phyloP scores from a whole-genome alignment of 2,329 filamentous ascomycete species.

The Alternaria viburni region DNA sequence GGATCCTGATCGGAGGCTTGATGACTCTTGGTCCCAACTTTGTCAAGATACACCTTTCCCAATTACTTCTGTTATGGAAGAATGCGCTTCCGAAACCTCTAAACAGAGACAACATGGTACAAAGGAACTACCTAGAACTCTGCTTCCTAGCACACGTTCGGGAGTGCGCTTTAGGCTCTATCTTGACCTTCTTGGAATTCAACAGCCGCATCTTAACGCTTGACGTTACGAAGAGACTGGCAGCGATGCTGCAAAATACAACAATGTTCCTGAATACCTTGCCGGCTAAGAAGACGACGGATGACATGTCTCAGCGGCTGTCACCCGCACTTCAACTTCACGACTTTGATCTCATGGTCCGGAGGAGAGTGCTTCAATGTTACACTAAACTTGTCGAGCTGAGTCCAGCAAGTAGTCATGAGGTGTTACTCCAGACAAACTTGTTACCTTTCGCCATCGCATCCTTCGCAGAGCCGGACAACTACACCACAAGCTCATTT shows the following conservation, averaged over 20 bases:
- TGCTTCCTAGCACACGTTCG: constrained; percentile 94
- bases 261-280: constrained; percentile 86
- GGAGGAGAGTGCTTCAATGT: constrained; percentile 90
- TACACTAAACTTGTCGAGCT: constrained; percentile 90
- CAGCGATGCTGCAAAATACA: constrained; percentile 93
- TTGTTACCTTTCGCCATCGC: constrained; percentile 87
- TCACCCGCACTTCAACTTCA: constrained; percentile 85
- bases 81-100: constrained; percentile 94
- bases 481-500: constrained; percentile 81
- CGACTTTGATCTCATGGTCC: constrained; percentile 91
- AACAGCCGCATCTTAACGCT: constrained; percentile 90
- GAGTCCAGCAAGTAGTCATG: constrained; percentile 82
- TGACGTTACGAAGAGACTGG: constrained; percentile 91
- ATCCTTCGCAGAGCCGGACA: constrained; percentile 90
- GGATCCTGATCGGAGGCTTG: constrained; percentile 93
- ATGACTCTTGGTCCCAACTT: constrained; percentile 98
- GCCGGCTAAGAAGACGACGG: constrained; percentile 80
- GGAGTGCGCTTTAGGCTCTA: constrained; percentile 90
- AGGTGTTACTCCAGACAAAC: constrained; percentile 88
- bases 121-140: constrained; percentile 83
- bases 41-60: constrained; percentile 96
- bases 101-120: constrained; percentile 87
- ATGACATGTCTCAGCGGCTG: constrained; percentile 84
- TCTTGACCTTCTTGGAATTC: constrained; percentile 90
- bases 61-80: constrained; percentile 93